Base-by-base conservation (phyloP, 495 filamentous ascomycete genomes). In the Jackrogersella minutella region DNA sequence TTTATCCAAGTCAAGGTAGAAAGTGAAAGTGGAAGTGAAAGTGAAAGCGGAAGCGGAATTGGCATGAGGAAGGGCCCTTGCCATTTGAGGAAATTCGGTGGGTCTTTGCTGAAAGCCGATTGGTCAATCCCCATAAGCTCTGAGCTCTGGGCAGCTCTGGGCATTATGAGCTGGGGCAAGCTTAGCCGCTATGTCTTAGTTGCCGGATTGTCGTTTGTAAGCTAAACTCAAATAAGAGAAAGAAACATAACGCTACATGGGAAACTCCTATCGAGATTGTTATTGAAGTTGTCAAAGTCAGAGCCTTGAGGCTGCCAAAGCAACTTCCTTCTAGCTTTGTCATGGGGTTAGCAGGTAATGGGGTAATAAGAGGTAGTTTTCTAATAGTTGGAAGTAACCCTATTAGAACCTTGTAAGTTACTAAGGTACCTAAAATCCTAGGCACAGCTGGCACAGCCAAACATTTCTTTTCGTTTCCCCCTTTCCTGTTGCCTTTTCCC, bases 131-230 rank as follows among this genome's bases (percentile, higher is more conserved):
- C 1, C 34, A 13, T 4, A 2, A 10, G 16, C n/a, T 11, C n/a
- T 26, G 31, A 41, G 56, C 41, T 39, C 17, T 28, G 39, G 14
- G 40, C 30, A 30, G 22, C 13, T 7, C 10, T 11, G 9, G 9
- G n/a, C 28, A 14, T 39, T 13, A 34, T 26, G 33, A 52, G 17
- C 53, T 13, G 36, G 46, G 62, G 46, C 46, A 65, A 62, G 40
- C 59, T 49, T 54, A 46, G 49, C 49, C 50, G 49, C 47, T 55
- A 55, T 13, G 14, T 36, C 16, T 9, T 65, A 65, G 62, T 55
- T 65, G 56, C 54, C 62, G 43, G 51, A 17, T 47, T 37, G 50
- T 58, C 64, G 56, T 61, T 66, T 66, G 57, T 24, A 46, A 43
- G 51, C 55, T 65, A 58, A 41, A 39, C 39, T 24, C 4, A 41